Evolutionary conservation across 2,329 filamentous ascomycete species (phyloP).

Genomic region (Sodiomyces alkalinus): DNA sequence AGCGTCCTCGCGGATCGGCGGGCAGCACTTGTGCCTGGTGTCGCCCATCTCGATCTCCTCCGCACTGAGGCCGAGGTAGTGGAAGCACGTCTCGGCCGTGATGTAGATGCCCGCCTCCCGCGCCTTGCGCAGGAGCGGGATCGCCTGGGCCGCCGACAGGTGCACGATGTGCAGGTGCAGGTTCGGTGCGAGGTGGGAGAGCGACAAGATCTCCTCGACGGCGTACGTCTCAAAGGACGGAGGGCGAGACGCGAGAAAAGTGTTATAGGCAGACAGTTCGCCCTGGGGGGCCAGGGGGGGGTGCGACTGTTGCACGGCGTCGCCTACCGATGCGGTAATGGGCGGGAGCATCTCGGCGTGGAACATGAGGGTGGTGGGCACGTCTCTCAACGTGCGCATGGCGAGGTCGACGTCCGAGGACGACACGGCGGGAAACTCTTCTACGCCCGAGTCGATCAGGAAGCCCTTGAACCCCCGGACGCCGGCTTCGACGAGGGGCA

Average conservation of each 20-base stretch:
- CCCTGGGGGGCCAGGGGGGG: constrained; percentile 58
- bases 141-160: constrained; percentile 75
- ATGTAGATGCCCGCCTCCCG: constrained; percentile 63
- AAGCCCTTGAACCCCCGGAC: constrained; percentile 97
- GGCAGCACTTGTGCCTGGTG: constrained; percentile 89
- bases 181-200: constrained; percentile 65
- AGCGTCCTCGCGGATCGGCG: constrained; percentile 65
- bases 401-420: constrained; percentile 63
- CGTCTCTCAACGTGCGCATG: constrained; percentile 65
- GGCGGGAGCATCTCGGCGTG: constrained; percentile 98
- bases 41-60: constrained; percentile 75
- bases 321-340: constrained; percentile 62
- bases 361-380: constrained; percentile 91
- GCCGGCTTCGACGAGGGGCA: constrained; percentile 67
- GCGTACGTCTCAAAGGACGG: constrained; percentile 84
- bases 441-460: constrained; percentile 89
- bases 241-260: constrained; percentile 83
- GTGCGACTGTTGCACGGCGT: constrained; percentile 54
- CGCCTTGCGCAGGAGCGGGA: constrained; percentile 64
- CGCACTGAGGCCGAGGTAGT: constrained; percentile 74
- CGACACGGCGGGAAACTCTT: constrained; percentile 90
- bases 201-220: constrained; percentile 68
- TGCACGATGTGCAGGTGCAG: constrained; percentile 90
- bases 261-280: constrained; percentile 63
- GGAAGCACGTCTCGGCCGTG: constrained; percentile 90